Evolutionary conservation across 108 stramenopile species (phyloP).

Genomic region (Nitzschia putrida): DNA sequence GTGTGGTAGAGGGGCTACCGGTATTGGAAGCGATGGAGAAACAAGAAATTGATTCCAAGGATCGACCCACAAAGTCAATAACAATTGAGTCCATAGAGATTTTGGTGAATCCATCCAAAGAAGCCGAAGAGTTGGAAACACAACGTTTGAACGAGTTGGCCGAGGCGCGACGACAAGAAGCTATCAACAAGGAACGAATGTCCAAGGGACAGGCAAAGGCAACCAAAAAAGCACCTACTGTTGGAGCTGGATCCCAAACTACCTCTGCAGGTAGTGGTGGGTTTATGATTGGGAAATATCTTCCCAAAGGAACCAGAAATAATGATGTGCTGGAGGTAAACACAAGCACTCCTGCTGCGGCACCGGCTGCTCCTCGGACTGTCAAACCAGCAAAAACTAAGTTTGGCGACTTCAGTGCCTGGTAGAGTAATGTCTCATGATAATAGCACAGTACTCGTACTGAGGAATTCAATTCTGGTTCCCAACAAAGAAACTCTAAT

Average conservation of each 20-base stretch:
- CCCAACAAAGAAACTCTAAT: too few species aligned
- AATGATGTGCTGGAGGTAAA: conserved; percentile 2
- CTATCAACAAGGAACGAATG: conserved; percentile 18
- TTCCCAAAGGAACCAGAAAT: not conserved
- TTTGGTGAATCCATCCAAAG: conserved; percentile 68
- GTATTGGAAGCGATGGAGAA: conserved; percentile 40
- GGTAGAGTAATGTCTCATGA: conserved; percentile 32
- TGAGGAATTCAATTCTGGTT: too few species aligned
- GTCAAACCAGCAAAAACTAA: conserved; percentile 55
- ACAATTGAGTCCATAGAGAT: conserved; percentile 59
- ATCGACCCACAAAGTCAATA: conserved; percentile 64
- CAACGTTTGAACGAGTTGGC: conserved; percentile 49
- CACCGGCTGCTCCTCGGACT: conserved; percentile 7
- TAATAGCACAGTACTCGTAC: too few species aligned
- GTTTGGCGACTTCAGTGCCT: conserved; percentile 81
- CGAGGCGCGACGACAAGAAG: conserved; percentile 26
- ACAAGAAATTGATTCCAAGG: conserved; percentile 73
- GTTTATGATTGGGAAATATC: conserved; percentile 11
- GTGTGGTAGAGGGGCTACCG: conserved; percentile 84
- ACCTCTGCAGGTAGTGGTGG: not conserved
- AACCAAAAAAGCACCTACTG: not conserved
- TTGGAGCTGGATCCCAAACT: not conserved
- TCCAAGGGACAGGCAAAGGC: conserved; percentile 7
- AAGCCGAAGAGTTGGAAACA: conserved; percentile 66
- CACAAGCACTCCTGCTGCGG: not conserved